Evolutionary conservation across 441 rosid genomes (phyloP), one percentile per base, ranked within the genome.

Genomic region (Pelargonium australe): DNA sequence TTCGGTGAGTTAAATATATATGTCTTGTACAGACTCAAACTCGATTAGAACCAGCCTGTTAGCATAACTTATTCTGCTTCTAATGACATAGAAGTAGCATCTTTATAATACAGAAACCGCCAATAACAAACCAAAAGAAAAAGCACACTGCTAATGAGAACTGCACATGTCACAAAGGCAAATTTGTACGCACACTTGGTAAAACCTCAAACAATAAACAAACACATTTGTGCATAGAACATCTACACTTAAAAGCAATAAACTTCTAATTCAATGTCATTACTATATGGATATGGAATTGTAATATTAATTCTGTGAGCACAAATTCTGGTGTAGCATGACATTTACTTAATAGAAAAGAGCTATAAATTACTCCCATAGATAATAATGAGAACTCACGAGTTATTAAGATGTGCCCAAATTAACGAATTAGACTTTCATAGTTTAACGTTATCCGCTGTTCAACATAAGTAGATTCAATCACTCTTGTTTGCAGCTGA

Each of bases 1-100:
- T 80, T 81, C 73, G 82, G 91, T 85, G 82, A 87, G 89, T 81
- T 74, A 65, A 74, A 75, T 65, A 76, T 68, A 66, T 80, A 71
- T 17, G 62, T 57, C 85, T 78, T 60, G 45, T 66, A 70, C 47
- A 72, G 45, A 71, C 63, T 70, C 70, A 72, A 80, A 80, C 77
- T 67, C 64, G 55, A 78, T 20, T 73, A 72, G 41, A 70, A 69
- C 73, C 75, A 80, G 51, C 78, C 73, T 57, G 34, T 60, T 20
- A 65, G 68, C 64, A 47, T 62, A 71, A 65, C 68, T 80, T 77
- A 37, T 37, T 82, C 74, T 67, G 76, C 72, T 68, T 64, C 55
- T 67, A 71, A 63, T 12, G 40, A 67, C 60, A 69, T 34, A 64
- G 60, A 20, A 66, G 58, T 51, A 64, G 28, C n/a, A 73, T 63